These are phyloP conservation scores for Colletotrichum caudatum DNA, from an alignment of 2,329 filamentous ascomycete species.

Conservation along the genomic window DNA sequence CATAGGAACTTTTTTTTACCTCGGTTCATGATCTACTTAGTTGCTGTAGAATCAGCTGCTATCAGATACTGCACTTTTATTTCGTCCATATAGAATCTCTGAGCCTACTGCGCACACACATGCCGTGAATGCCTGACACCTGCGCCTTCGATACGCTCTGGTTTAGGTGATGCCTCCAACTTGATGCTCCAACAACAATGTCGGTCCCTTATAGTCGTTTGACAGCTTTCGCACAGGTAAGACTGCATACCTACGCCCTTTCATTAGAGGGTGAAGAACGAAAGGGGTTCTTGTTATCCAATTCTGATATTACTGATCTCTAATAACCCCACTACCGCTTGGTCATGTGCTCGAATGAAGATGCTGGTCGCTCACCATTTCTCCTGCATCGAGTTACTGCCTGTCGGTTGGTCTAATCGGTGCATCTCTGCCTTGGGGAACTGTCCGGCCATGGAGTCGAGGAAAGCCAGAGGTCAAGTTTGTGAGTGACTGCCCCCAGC, in stretches of 20 bases:
- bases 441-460: slow-evolving; percentile 20
- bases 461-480: slow-evolving; percentile 10
- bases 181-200: background rate
- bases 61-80: too few relatives aligned
- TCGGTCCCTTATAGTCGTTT: background rate
- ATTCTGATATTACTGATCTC: slow-evolving; percentile 13
- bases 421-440: slow-evolving; percentile 28
- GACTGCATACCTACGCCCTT: background rate
- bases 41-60: background rate
- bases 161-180: background rate
- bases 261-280: background rate
- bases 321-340: slow-evolving; percentile 24
- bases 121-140: background rate
- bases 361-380: background rate
- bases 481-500: background rate
- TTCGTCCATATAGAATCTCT: too few relatives aligned
- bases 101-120: background rate
- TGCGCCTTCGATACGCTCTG: background rate
- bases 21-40: too few relatives aligned
- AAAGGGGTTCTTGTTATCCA: background rate
- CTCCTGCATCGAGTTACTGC: slow-evolving; percentile 7
- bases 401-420: slow-evolving; percentile 7
- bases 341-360: slow-evolving; percentile 13
- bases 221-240: background rate
- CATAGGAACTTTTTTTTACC: background rate